A percentile compares a stretch with the other conserved stretches of the same genome.
These are phyloP conservation scores for Boechera divaricarpa DNA, from an alignment of 345 rosid species.

Conservation along the genomic window DNA sequence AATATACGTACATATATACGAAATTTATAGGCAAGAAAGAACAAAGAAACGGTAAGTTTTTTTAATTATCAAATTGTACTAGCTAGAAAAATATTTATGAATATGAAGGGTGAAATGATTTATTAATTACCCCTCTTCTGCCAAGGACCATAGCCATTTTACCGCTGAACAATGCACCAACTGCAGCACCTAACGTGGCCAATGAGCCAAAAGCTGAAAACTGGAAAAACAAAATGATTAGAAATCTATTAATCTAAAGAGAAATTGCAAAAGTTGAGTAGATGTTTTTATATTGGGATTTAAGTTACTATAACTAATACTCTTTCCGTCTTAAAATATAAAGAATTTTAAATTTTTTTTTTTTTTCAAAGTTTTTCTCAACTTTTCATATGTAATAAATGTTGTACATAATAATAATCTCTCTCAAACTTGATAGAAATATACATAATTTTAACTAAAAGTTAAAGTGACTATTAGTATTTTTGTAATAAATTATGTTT, in stretches of 20 bases:
- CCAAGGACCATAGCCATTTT: conserved; percentile 46
- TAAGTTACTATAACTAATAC: no score
- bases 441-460: no score
- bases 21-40: neutral
- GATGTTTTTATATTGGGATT: no score
- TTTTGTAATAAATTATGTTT: no score
- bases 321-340: no score
- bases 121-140: conserved; percentile 40
- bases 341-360: no score
- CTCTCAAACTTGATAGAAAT: no score
- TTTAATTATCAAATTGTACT: neutral
- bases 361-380: no score
- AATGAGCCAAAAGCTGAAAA: conserved; percentile 46
- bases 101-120: neutral
- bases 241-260: neutral
- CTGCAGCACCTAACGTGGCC: conserved; percentile 41
- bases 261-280: no score
- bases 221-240: conserved; percentile 5
- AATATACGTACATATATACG: neutral
- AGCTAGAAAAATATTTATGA: neutral
- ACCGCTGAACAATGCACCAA: conserved; percentile 46
- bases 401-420: no score
- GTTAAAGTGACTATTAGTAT: no score
- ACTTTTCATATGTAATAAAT: no score
- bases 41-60: neutral